Conservation (phyloP, 2,329 filamentous ascomycete species). For the Colletotrichum trifolii region DNA sequence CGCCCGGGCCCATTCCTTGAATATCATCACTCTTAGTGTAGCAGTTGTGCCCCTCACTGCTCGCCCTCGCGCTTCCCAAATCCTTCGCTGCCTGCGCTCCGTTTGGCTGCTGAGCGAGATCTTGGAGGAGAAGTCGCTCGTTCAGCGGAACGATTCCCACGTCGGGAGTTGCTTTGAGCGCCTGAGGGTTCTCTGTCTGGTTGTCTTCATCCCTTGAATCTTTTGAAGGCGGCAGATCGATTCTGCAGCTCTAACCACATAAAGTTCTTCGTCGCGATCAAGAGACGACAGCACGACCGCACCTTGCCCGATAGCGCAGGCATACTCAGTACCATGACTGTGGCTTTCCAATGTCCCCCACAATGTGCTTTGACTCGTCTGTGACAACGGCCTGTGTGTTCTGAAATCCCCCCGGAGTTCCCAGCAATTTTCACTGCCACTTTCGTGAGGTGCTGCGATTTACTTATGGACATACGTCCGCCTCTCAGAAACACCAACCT, state of each 20-base stretch:
- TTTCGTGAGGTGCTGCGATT: too few species aligned
- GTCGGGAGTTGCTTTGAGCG: too few species aligned
- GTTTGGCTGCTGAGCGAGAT: background rate
- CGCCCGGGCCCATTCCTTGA: constrained; percentile 1
- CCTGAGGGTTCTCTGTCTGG: background rate
- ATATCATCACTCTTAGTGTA: constrained; percentile 8
- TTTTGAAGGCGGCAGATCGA: background rate
- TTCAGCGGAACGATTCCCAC: too few species aligned
- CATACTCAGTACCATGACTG: background rate
- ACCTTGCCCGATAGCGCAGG: background rate
- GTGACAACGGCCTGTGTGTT: constrained; percentile 12
- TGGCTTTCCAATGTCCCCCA: constrained; percentile 7
- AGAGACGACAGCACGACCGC: background rate
- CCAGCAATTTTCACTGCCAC: background rate
- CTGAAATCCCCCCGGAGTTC: background rate
- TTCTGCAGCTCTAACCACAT: background rate
- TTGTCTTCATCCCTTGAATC: background rate
- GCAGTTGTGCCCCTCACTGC: background rate
- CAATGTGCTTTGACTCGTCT: constrained; percentile 32
- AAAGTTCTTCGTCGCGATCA: background rate
- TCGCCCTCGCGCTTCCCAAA: background rate
- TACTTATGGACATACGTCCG: background rate
- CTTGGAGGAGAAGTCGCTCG: too few species aligned
- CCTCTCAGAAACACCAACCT: constrained; percentile 13
- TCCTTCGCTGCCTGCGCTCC: background rate